Conservation (phyloP, 257 asterid genomes). For the Fraxinus pennsylvanica region DNA sequence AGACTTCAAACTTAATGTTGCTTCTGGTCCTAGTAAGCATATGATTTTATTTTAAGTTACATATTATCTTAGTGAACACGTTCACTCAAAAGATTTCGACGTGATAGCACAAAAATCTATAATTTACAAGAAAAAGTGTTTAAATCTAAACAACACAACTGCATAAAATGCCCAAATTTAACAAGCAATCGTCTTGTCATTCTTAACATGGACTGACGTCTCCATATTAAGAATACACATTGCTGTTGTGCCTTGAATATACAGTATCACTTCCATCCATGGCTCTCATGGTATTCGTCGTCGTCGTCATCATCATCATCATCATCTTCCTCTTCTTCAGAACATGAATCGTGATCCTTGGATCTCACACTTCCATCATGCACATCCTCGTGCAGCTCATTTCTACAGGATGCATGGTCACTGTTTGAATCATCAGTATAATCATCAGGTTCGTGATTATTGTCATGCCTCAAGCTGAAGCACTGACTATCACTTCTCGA, state of each 20-base stretch:
- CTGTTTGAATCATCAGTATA: neutral
- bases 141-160: neutral
- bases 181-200: neutral
- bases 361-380: neutral
- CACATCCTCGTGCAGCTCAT: neutral
- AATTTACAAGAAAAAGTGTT: neutral
- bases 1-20: neutral
- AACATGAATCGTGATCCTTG: neutral
- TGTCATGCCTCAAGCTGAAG: neutral
- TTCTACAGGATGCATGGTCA: neutral
- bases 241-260: neutral
- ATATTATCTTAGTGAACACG: neutral
- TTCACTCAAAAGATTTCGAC: neutral
- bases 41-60: neutral
- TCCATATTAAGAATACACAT: neutral
- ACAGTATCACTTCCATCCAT: neutral
- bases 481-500: neutral
- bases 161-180: neutral
- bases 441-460: neutral
- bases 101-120: neutral
- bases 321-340: neutral
- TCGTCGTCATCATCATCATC: neutral
- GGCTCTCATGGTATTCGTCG: neutral
- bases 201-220: neutral
- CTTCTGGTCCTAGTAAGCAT: neutral